Evolutionary conservation across 176 grass and related monocot genomes (phyloP), one percentile per base, ranked within the genome.

Genomic region (Ensete ventricosum): DNA sequence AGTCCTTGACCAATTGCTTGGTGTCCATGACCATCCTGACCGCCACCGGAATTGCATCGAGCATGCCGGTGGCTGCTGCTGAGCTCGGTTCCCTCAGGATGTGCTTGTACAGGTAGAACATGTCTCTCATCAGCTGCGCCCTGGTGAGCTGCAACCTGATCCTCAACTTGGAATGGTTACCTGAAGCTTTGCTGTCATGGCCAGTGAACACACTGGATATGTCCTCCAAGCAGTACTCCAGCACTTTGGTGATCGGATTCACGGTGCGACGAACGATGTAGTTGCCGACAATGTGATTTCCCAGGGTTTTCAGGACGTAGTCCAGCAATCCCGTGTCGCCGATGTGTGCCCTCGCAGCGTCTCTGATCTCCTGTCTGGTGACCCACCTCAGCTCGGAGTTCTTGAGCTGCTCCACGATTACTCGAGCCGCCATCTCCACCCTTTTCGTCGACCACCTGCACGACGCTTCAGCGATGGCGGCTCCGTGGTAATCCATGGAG

Each of bases 161-260:
- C 80, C 83, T 96, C 21, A 65, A 74, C 4, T 71, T 70, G 27
- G 67, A 71, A 34, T 83, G 14, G 70, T 69, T 64, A 74, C 88
- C 79, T 62, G 71, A 55, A 54, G 24, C 14, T 29, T 50, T 50
- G 16, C 9, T 43, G 29, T 14, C 74, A 67, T 72, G 79, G 8
- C 79, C 70, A 55, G 90, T 85, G 29, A 88, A 78, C 62, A 87
- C 84, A 75, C 72, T 93, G 50, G 90, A 91, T 1, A 93, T 73
- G 81, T 98, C 94, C 79, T 98, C 94, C 51, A 98, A 85, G 83
- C 88, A 87, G 69, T 93, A 98, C 74, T 98, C 94, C 10, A 98
- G 85, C 72, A 98, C 86, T 84, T 92, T 93, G 67, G 94, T 98
- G 3, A 93, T 86, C 11, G 94, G 90, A 82, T 98, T 98, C 84